Base-by-base conservation (phyloP, 148 eudicot species). In the Amaranthus palmeri region DNA sequence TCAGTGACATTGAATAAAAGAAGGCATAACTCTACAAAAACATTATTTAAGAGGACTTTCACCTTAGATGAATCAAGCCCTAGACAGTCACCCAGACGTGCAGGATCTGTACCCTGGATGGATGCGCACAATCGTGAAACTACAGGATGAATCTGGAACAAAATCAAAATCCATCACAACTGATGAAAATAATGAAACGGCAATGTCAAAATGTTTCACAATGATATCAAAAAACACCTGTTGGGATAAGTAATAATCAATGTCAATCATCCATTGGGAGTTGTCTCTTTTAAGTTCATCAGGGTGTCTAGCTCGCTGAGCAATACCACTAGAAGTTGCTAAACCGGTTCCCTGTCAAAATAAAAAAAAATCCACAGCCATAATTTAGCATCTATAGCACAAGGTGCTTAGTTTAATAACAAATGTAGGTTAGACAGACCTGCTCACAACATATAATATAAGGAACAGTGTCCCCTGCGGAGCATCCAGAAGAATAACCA, bases 281-380 rank as follows among this genome's bases (percentile, higher is more conserved):
- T 87, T 87, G 72, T 86, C 91, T 61, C 58, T 85, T 71, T 82
- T 85, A 81, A 96, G 76, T 82, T 96, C 99, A 71, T 96, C 97
- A 68, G 99, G 99, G 83, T 96, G 99, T 83, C 99, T 92, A 65
- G 99, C 99, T 52, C 99, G 93, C 83, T 90, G 99, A 75, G 99
- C 96, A 73, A 96, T 90, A 66, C 96, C 96, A 45, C 78, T 47
- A 11, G 96, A 88, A 72, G 82, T 71, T 72, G 81, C 84, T 49
- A 86, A 84, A 81, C 81, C 67, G 62, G 68, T 74, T 15, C 88
- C 99, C 99, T 96, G 82, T n/a, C 65, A 68, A 68, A n/a, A 65
- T 51, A 76, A 2, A 62, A n/a, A n/a, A 25, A 49, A 3, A 62
- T 47, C 14, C 51, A 45, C 65, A 49, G 5, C 73, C 46, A 8